Conservation (phyloP, 257 asterid species). For the Forsythia suspensa region DNA sequence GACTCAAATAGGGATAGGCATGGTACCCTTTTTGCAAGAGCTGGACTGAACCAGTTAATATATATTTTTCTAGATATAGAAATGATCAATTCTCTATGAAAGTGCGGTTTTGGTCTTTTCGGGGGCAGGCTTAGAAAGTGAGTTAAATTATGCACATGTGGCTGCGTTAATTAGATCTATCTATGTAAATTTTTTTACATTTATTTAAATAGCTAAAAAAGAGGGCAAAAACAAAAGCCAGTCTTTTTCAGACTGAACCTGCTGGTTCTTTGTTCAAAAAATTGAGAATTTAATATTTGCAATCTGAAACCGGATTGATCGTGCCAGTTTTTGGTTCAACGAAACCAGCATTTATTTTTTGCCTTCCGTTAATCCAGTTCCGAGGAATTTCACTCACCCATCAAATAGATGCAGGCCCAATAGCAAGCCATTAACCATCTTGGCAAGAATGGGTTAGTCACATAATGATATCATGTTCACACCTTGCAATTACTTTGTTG, state of each 20-base stretch:
- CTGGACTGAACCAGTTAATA: background rate
- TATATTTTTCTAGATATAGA: no score
- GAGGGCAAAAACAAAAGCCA: background rate
- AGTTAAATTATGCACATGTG: background rate
- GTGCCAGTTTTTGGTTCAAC: background rate
- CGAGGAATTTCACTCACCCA: background rate
- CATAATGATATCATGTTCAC: background rate
- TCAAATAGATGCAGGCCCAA: background rate
- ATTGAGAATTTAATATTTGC: background rate
- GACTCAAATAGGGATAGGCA: background rate
- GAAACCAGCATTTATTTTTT: background rate
- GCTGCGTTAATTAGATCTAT: background rate
- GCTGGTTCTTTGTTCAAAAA: background rate
- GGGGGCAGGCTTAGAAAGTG: background rate
- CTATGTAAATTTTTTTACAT: background rate
- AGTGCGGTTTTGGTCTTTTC: background rate
- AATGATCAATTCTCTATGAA: background rate
- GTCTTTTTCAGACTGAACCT: background rate
- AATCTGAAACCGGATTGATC: background rate
- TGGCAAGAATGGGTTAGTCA: conserved; percentile 11
- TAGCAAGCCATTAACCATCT: background rate
- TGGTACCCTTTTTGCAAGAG: background rate
- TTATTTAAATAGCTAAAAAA: background rate
- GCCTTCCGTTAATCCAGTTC: background rate
- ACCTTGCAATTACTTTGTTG: conserved; percentile 7